Conservation (phyloP, 73 alveolate species). For the Blepharisma stoltei region DNA sequence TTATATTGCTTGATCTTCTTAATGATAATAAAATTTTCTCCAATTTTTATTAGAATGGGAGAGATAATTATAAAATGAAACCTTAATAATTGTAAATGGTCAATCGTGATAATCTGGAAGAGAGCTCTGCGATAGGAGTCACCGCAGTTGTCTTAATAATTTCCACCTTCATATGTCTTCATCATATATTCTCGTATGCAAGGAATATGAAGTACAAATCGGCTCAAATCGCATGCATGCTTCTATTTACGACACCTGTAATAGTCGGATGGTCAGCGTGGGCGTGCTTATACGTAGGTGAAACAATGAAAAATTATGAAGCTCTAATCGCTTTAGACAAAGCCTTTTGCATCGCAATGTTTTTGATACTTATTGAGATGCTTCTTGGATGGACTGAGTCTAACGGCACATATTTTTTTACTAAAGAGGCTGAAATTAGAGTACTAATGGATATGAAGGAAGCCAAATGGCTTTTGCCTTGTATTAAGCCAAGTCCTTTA, state of each 20-base stretch:
- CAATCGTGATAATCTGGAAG: too few species aligned
- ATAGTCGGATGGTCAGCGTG: slow-evolving; percentile 8
- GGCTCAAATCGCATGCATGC: neutral
- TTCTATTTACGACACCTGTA: neutral
- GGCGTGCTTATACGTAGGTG: neutral
- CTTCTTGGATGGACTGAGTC: slow-evolving; percentile 18
- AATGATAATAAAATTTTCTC: too few species aligned
- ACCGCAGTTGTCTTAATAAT: slow-evolving; percentile 13
- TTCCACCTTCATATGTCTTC: neutral
- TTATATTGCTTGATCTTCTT: too few species aligned
- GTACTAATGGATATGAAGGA: neutral
- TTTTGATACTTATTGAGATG: neutral
- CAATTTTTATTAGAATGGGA: too few species aligned
- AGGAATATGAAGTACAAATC: neutral
- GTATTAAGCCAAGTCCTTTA: neutral
- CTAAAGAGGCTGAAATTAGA: neutral
- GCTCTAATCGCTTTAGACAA: neutral
- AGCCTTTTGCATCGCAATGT: neutral
- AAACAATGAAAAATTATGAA: neutral
- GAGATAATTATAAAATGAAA: too few species aligned
- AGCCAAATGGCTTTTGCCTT: neutral
- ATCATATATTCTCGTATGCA: neutral
- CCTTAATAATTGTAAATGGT: too few species aligned
- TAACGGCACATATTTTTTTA: neutral
- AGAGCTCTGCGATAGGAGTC: neutral